Conservation (phyloP, 2,329 filamentous ascomycete species). For the Chaetomium strumarium region DNA sequence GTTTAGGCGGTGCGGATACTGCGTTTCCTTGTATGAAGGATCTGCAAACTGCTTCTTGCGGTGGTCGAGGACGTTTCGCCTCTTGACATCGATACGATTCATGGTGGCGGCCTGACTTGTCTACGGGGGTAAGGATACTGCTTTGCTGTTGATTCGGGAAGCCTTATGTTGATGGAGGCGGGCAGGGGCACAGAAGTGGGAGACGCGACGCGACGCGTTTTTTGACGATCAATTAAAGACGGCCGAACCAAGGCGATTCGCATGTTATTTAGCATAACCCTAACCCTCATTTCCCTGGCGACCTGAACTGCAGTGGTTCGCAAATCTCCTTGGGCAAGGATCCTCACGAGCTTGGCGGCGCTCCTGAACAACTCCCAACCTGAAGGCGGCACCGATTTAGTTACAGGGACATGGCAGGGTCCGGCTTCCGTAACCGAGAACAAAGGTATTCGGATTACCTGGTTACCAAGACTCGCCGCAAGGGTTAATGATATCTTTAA, state of each 20-base stretch:
- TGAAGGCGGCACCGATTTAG: neutral
- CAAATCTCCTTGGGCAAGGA: too few relatives aligned
- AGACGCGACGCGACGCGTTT: conserved; percentile 25
- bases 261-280: neutral
- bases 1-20: conserved; percentile 83
- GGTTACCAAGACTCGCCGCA: too few relatives aligned
- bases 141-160: conserved; percentile 5
- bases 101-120: conserved; percentile 29
- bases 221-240: conserved; percentile 18
- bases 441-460: too few relatives aligned
- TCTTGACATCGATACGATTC: conserved; percentile 60
- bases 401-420: too few relatives aligned
- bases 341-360: too few relatives aligned
- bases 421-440: too few relatives aligned
- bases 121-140: neutral
- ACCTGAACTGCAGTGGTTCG: too few relatives aligned
- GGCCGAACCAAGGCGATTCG: conserved; percentile 13
- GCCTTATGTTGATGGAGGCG: conserved; percentile 3
- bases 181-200: conserved; percentile 1
- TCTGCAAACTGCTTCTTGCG: conserved; percentile 83
- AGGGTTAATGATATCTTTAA: too few relatives aligned
- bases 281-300: conserved; percentile 9
- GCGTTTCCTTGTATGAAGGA: conserved; percentile 66
- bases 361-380: neutral
- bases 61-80: conserved; percentile 68